Conservation (phyloP, 768 basidiomycete species). For the Candolleomyces efflorescens region DNA sequence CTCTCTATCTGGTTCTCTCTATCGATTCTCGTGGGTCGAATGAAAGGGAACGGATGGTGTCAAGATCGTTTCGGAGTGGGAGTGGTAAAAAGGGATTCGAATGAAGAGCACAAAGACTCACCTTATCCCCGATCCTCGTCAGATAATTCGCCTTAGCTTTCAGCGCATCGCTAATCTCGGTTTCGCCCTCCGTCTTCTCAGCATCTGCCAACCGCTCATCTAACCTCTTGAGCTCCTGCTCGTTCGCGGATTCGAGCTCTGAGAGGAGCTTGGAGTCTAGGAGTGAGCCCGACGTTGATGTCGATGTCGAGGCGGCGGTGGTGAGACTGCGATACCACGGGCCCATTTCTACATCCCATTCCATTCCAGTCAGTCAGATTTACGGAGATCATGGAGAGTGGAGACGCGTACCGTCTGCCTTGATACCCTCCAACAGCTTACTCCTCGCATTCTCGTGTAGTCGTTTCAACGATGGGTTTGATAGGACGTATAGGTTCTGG, state of each 20-base stretch:
- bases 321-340: constrained; percentile 71
- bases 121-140: constrained; percentile 84
- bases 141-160: constrained; percentile 82
- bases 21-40: no score
- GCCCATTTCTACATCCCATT: constrained; percentile 67
- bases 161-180: constrained; percentile 86
- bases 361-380: neutral
- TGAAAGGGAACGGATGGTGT: neutral
- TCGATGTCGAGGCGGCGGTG: constrained; percentile 26
- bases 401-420: constrained; percentile 64
- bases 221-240: constrained; percentile 64
- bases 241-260: constrained; percentile 65
- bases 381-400: constrained; percentile 7
- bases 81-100: neutral
- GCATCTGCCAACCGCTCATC: constrained; percentile 82
- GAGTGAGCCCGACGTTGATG: no score
- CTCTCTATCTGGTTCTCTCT: no score
- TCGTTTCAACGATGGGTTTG: constrained; percentile 52
- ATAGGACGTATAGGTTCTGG: constrained; percentile 74
- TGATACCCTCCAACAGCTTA: constrained; percentile 68
- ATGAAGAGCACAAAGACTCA: constrained; percentile 28
- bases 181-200: constrained; percentile 87
- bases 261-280: constrained; percentile 50
- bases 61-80: no score
- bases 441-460: constrained; percentile 66